A percentile compares a stretch with the other conserved stretches of the same genome.
Conservation (phyloP, 1,139 yeast species). For the Debaryomyces singareniensis region DNA sequence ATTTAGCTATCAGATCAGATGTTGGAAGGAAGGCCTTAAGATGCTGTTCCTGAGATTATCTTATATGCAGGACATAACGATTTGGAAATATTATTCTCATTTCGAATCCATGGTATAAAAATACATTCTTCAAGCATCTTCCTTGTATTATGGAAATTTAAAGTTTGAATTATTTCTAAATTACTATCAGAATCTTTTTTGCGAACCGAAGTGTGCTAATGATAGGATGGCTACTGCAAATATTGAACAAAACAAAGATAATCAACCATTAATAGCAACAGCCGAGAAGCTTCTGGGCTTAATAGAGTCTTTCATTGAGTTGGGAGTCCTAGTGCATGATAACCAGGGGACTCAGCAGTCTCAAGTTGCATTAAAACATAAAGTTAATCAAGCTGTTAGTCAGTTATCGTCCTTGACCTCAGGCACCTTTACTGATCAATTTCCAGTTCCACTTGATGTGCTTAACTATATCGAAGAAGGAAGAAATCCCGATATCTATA, state of each 20-base stretch:
- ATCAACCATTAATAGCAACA: slow-evolving; percentile 41
- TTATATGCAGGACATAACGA: too few relatives aligned
- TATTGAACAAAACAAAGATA: slow-evolving; percentile 18
- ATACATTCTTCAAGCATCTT: too few relatives aligned
- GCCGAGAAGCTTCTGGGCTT: slow-evolving; percentile 61
- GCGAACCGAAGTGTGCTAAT: too few relatives aligned
- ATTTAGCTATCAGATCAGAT: too few relatives aligned
- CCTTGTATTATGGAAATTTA: too few relatives aligned
- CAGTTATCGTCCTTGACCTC: slow-evolving; percentile 31
- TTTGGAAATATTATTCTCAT: too few relatives aligned
- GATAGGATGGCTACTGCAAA: slow-evolving; percentile 36
- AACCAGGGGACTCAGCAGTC: slow-evolving; percentile 71
- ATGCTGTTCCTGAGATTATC: too few relatives aligned
- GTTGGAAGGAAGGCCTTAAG: too few relatives aligned
- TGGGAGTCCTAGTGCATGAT: slow-evolving; percentile 90
- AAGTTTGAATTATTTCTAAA: too few relatives aligned
- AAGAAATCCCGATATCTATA: slow-evolving; percentile 92
- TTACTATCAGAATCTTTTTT: too few relatives aligned
- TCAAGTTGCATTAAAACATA: slow-evolving; percentile 36
- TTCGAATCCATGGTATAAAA: too few relatives aligned
- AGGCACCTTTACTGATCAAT: slow-evolving; percentile 27
- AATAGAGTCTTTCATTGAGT: slow-evolving; percentile 80
- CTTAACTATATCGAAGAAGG: slow-evolving; percentile 89
- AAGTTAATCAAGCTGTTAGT: slow-evolving; percentile 33
- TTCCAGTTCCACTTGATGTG: slow-evolving; percentile 69